These are phyloP conservation scores for Isabelozyma rhagii DNA, from an alignment of 805 yeast genomes.

Conservation along the genomic window DNA sequence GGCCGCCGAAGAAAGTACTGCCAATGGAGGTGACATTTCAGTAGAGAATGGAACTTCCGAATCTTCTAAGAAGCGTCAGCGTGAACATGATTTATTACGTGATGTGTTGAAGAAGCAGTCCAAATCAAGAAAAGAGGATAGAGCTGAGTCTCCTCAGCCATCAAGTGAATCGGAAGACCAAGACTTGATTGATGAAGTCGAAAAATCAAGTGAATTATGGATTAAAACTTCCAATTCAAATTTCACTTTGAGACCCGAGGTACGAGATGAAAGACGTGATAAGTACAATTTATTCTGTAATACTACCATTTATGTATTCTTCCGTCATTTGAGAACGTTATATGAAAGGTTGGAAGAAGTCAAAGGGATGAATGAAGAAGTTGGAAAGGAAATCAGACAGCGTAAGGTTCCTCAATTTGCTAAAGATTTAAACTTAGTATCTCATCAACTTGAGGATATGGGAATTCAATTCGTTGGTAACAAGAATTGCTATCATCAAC, in stretches of 20 bases:
- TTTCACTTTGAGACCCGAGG: conserved; percentile 23
- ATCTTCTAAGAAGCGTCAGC: conserved; percentile 45
- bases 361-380: conserved; percentile 66
- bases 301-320: conserved; percentile 82
- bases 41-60: conserved; percentile 3
- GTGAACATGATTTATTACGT: conserved; percentile 54
- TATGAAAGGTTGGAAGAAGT: conserved; percentile 79
- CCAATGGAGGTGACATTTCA: conserved; percentile 10
- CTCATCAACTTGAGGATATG: conserved; percentile 77
- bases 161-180: conserved; percentile 31
- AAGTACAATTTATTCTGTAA: conserved; percentile 81
- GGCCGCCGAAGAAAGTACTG: conserved; percentile 8
- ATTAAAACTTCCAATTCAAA: conserved; percentile 34
- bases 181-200: conserved; percentile 27
- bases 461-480: conserved; percentile 67
- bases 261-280: conserved; percentile 38
- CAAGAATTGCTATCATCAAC: conserved; percentile 70
- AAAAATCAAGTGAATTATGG: conserved; percentile 42
- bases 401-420: conserved; percentile 75
- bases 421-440: conserved; percentile 75
- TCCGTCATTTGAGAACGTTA: conserved; percentile 79
- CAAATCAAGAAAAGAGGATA: conserved; percentile 33
- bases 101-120: conserved; percentile 60
- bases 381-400: conserved; percentile 64
- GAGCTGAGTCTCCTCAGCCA: conserved; percentile 25